Evolutionary conservation across 1,284 basidiomycete species (phyloP), one percentile per base, ranked within the genome.

Genomic region (Moniliella sp.): DNA sequence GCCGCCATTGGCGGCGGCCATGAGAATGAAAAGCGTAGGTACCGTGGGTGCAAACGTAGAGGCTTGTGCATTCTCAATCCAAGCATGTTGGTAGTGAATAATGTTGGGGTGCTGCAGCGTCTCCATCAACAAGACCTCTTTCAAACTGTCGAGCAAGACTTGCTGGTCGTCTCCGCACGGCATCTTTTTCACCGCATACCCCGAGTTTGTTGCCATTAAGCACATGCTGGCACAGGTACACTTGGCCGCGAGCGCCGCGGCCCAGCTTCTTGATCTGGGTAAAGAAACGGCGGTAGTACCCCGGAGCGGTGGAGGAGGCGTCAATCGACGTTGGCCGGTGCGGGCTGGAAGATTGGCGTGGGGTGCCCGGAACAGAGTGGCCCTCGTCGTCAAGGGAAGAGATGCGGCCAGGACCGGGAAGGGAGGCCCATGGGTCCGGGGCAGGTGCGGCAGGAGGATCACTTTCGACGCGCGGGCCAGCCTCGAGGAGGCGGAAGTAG

Each of bases 41-140:
- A 58, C 53, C 7, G 32, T 31, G 2, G 56, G 56, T 5, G 43
- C 38, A 21, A 54, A 56, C 4, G 37, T 25, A 5, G 40, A 43
- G 13, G 40, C 19, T 34, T 45, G 45, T 5, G 46, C 39, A 27
- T 42, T 39, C 57, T 93, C 84, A 12, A 93, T 71, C 84, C 84
- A 93, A 0, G 83, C 74, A 48, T 91, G 84, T 60, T 91, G 84
- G 53, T 91, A 91, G 11, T 79, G 81, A 40, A 91, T 72, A 45
- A 93, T 82, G 45, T 91, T 88, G 3, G 75, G 77, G 63, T 93
- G 84, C 33, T 76, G 73, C 3, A 93, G 65, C n/a, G 70, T 67
- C 55, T 91, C 82, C 32, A 91, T 65, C 4, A 86, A 65, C 30
- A 77, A 74, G 26, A 83, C 76, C 71, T 76, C 56, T 25, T 42